Evolutionary conservation across 2,329 filamentous ascomycete species (phyloP), one percentile per base, ranked within the genome.

Genomic region (Gliomastix tumulicola): DNA sequence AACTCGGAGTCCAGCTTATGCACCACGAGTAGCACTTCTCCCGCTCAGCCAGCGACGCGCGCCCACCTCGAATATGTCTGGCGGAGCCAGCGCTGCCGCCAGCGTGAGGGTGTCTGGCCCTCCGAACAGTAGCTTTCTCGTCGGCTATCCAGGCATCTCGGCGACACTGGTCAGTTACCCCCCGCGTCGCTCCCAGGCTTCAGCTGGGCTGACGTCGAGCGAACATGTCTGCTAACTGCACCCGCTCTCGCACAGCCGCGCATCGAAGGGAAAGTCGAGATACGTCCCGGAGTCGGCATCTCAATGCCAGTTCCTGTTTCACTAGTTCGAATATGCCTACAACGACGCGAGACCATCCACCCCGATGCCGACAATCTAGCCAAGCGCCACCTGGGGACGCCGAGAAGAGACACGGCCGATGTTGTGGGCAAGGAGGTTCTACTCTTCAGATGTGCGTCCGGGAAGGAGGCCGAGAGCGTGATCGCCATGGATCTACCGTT

Each of bases 401-500:
- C 90, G 40, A 76, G 92, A 52, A 87, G 92, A 59, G 92, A 98
- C 55, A 84, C 88, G 21, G 83, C 82, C 30, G 90, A 97, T 60
- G 79, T 95, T 30, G 90, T 98, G 32, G 92, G 92, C 47, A 96
- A 96, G 59, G 92, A 98, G 65, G 84, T 95, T 63, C 71, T 97
- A 23, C 67, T 98, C 38, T 97, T 90, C 58, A 80, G 89, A 47
- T 95, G 89, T 60, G 74, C 84, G 2, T 75, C 84, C 4, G 89
- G 88, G 32, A 84, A 79, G 56, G 88, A 95, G 54, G 82, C 82
- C 32, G 92, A 97, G 56, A 86, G 78, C 51, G 84, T 98, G 41
- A 81, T 96, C 44, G 82, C 84, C 49, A 97, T 98, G 92, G 92
- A 98, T 59, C 69, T 98, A 15, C 92, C 92, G 1, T 98, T 98